Percentiles rank a stretch among this genome's conserved stretches.
Evolutionary conservation across 2,329 filamentous ascomycete species (phyloP).

Genomic region (Exophiala phaeomuriformis): DNA sequence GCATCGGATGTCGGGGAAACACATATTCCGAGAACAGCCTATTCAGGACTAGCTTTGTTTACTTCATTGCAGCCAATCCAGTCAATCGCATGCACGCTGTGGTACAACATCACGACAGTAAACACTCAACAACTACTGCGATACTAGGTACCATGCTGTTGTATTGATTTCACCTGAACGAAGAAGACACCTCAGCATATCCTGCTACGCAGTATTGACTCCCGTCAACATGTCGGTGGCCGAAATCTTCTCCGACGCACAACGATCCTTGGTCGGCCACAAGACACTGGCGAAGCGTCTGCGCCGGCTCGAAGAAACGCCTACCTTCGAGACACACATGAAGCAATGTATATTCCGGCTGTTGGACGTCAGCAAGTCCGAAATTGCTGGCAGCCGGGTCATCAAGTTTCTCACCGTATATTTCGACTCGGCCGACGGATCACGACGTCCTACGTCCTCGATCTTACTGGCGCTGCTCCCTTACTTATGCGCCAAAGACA

Average conservation of each 20-base stretch:
- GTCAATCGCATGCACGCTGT: not conserved
- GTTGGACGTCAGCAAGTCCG: conserved; percentile 84
- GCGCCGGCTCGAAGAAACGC: conserved; percentile 67
- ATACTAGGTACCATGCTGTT: not conserved
- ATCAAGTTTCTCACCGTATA: conserved; percentile 85
- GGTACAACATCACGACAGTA: not conserved
- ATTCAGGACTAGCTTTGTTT: not conserved
- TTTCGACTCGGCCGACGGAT: conserved; percentile 76
- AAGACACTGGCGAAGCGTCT: conserved; percentile 81
- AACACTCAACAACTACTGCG: not conserved
- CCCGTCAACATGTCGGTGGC: conserved; percentile 20
- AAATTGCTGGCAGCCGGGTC: conserved; percentile 75
- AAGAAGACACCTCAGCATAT: not conserved
- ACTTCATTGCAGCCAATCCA: not conserved
- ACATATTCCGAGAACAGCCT: not conserved
- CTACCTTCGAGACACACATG: conserved; percentile 80
- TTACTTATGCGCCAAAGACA: conserved; percentile 80
- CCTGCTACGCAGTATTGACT: too few species aligned
- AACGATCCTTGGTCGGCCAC: conserved; percentile 82
- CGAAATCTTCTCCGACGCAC: conserved; percentile 62
- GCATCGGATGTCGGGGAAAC: not conserved
- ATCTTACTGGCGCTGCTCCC: conserved; percentile 58
- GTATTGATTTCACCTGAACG: not conserved
- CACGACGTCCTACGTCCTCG: conserved; percentile 66
- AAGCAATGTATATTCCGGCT: conserved; percentile 72